phyloP scores from a whole-genome alignment of 2,329 filamentous ascomycete genomes.

The Pseudomassariella vexata region DNA sequence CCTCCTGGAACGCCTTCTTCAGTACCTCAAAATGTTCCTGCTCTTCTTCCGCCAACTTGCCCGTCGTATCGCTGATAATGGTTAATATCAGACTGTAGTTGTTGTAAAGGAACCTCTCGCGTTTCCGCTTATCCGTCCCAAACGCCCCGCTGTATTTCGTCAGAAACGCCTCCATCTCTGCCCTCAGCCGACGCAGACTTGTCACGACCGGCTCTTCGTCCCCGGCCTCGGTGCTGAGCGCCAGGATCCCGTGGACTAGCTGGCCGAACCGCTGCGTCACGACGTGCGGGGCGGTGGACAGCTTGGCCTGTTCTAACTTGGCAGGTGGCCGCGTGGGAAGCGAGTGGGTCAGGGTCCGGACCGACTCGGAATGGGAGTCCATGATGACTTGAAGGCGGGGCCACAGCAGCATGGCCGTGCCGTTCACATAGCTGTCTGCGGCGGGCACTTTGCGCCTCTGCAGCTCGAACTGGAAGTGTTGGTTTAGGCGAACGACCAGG shows the following conservation, averaged over 20 bases:
- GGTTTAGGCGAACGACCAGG: constrained; percentile 88
- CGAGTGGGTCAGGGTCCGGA: constrained; percentile 56
- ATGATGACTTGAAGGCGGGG: constrained; percentile 91
- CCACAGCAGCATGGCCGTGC: constrained; percentile 93
- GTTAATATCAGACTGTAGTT: constrained; percentile 94
- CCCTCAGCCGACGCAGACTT: constrained; percentile 69
- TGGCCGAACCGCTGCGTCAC: constrained; percentile 95
- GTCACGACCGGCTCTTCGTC: constrained; percentile 90
- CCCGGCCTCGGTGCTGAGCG: constrained; percentile 80
- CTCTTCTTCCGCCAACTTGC: constrained; percentile 70
- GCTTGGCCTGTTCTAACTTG: constrained; percentile 47
- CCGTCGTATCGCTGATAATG: constrained; percentile 74
- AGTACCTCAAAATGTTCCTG: constrained; percentile 67
- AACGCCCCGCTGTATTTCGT: constrained; percentile 70
- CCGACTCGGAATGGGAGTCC: constrained; percentile 84
- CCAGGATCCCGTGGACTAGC: constrained; percentile 77
- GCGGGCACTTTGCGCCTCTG: constrained; percentile 87
- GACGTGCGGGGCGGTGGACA: constrained; percentile 80
- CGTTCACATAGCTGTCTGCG: constrained; percentile 88
- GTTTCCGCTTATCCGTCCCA: constrained; percentile 68
- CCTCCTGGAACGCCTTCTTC: constrained; percentile 52
- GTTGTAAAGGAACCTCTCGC: constrained; percentile 85
- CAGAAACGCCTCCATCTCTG: constrained; percentile 80
- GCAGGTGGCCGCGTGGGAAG: constrained; percentile 42
- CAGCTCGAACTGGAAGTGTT: constrained; percentile 89